A percentile compares a stretch with the other conserved stretches of the same genome.
Conservation (phyloP, 169 alveolate genomes). For the Cryptosporidium viatorum region DNA sequence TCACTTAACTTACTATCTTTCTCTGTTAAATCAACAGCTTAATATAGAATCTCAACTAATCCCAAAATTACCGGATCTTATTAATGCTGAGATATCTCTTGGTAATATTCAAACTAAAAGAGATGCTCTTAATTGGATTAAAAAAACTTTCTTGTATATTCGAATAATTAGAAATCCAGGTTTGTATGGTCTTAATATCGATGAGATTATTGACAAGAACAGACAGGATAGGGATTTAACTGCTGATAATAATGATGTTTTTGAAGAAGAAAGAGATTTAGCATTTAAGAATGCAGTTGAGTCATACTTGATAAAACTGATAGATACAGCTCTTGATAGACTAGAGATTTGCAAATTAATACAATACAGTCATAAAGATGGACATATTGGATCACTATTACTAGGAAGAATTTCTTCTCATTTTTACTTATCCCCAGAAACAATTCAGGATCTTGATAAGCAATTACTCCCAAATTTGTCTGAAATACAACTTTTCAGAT, state of each 20-base stretch:
- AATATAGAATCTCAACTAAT: constrained; percentile 97
- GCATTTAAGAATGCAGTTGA: constrained; percentile 35
- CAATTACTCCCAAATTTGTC: constrained; percentile 88
- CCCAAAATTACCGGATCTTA: constrained; percentile 92
- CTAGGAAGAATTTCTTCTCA: constrained; percentile 98
- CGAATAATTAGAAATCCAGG: constrained; percentile 92
- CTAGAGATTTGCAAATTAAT: constrained; percentile 93
- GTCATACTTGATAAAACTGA: constrained; percentile 69
- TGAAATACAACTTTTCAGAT: constrained; percentile 94
- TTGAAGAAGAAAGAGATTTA: not conserved
- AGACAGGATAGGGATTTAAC: not conserved
- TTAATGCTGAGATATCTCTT: constrained; percentile 98
- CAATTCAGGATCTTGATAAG: constrained; percentile 41
- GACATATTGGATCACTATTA: constrained; percentile 93
- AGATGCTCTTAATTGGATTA: constrained; percentile 98
- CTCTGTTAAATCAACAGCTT: constrained; percentile 95
- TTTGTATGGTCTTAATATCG: constrained; percentile 87
- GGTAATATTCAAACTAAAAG: constrained; percentile 92
- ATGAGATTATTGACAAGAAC: not conserved
- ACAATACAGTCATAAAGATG: constrained; percentile 93
- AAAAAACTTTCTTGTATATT: constrained; percentile 96
- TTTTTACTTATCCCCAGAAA: constrained; percentile 92
- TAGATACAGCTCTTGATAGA: constrained; percentile 92
- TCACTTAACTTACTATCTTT: constrained; percentile 95
- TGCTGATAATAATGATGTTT: not conserved